A percentile compares a stretch with the other conserved stretches of the same genome.
Conservation (phyloP, 495 filamentous ascomycete species). For the Podospora conica region DNA sequence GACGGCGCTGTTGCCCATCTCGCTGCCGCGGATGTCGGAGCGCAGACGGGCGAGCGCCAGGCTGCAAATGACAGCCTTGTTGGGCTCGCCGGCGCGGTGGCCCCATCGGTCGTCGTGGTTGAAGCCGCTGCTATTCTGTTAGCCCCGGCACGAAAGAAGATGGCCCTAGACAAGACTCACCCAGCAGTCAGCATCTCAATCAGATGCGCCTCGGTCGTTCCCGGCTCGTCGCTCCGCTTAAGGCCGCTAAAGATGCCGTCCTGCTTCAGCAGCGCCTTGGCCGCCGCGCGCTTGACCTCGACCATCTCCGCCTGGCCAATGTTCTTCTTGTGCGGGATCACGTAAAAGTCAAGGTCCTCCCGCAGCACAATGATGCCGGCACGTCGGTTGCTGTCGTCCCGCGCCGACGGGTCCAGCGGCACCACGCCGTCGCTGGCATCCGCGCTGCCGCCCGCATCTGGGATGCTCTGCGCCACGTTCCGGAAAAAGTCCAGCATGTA, state of each 20-base stretch:
- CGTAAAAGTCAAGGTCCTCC: slow-evolving; percentile 97
- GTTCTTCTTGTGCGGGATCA: slow-evolving; percentile 79
- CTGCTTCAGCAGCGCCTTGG: slow-evolving; percentile 76
- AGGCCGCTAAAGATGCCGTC: slow-evolving; percentile 95
- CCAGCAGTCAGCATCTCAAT: slow-evolving; percentile 99
- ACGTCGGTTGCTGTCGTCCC: slow-evolving; percentile 56
- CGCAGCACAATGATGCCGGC: slow-evolving; percentile 96
- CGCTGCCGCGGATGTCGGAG: slow-evolving; percentile 78
- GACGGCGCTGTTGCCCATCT: slow-evolving; percentile 72
- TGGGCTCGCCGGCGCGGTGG: slow-evolving; percentile 89
- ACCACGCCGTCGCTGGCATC: slow-evolving; percentile 57
- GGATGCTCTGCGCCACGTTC: slow-evolving; percentile 88
- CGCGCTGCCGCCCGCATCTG: slow-evolving; percentile 58
- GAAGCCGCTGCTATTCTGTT: slow-evolving; percentile 63
- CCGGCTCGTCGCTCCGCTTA: slow-evolving; percentile 88
- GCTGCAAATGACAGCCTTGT: slow-evolving; percentile 97
- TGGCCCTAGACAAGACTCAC: slow-evolving; percentile 50
- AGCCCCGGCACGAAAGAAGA: neutral
- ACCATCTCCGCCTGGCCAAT: slow-evolving; percentile 91
- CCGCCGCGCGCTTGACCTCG: slow-evolving; percentile 91
- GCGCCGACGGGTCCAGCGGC: slow-evolving; percentile 47
- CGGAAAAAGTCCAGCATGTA: slow-evolving; percentile 99
- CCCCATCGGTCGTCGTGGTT: slow-evolving; percentile 94
- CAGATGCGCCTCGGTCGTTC: slow-evolving; percentile 95
- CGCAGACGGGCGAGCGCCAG: slow-evolving; percentile 87